phyloP scores from a whole-genome alignment of 306 rosid genomes.

The Castanospermum australe region DNA sequence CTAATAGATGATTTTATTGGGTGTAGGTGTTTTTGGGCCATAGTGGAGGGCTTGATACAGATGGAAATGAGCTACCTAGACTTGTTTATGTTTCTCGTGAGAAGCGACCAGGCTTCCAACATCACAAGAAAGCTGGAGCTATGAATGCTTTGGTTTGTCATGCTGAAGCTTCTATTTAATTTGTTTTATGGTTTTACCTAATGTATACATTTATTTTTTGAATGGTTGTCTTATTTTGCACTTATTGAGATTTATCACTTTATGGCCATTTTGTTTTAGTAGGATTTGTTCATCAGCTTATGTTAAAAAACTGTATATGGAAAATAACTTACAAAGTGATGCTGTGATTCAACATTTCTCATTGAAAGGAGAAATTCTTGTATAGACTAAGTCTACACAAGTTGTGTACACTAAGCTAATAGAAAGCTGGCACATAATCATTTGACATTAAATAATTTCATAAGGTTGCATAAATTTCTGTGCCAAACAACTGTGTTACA shows the following conservation, averaged over 20 bases:
- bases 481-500: too few relatives aligned
- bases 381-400: too few relatives aligned
- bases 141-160: constrained; percentile 98
- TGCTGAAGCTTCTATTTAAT: constrained; percentile 13
- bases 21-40: constrained; percentile 95
- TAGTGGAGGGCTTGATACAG: constrained; percentile 98
- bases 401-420: too few relatives aligned
- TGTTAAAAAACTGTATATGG: constrained; percentile 4
- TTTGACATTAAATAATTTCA: too few relatives aligned
- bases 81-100: constrained; percentile 99
- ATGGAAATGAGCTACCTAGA: constrained; percentile 98
- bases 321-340: constrained; percentile 10
- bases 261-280: constrained; percentile 1
- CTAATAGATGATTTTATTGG: constrained; percentile 28
- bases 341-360: neutral
- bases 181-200: constrained; percentile 12
- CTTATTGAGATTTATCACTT: neutral
- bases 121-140: constrained; percentile 99
- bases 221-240: too few relatives aligned
- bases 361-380: too few relatives aligned
- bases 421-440: too few relatives aligned
- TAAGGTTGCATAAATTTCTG: too few relatives aligned
- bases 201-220: neutral
- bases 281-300: neutral
- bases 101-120: constrained; percentile 99